A percentile compares a stretch with the other conserved stretches of the same genome.
Conservation (phyloP, 1,139 yeast genomes). For the Pneumocystis murina region DNA sequence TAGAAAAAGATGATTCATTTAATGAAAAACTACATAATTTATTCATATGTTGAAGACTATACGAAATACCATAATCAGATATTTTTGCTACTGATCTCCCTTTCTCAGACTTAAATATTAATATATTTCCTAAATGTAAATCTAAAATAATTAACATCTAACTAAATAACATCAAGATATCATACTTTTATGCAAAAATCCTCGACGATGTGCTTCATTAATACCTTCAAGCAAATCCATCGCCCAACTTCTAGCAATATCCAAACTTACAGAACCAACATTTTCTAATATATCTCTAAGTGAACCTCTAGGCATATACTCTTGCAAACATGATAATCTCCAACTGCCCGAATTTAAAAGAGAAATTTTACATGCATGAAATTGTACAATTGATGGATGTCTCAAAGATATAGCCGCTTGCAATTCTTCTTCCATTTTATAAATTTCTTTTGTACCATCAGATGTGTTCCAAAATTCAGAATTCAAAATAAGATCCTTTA, state of each 20-base stretch:
- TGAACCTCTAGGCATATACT: constrained; percentile 44
- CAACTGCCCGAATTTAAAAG: constrained; percentile 36
- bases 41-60: constrained; percentile 17
- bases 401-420: background rate
- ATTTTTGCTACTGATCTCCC: constrained; percentile 41
- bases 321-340: constrained; percentile 55
- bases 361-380: constrained; percentile 51
- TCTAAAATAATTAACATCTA: background rate
- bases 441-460: background rate
- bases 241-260: constrained; percentile 76
- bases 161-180: background rate
- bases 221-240: constrained; percentile 73
- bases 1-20: constrained; percentile 30
- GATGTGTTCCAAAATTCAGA: background rate
- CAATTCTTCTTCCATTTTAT: background rate
- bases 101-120: constrained; percentile 30
- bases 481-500: background rate
- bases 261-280: constrained; percentile 50
- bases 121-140: constrained; percentile 47
- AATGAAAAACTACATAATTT: constrained; percentile 25
- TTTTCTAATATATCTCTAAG: constrained; percentile 55
- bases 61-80: constrained; percentile 55
- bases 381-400: constrained; percentile 40
- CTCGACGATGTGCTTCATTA: constrained; percentile 67
- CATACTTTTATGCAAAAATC: constrained; percentile 52